Evolutionary conservation across 306 rosid species (phyloP).

Genomic region (peach (Prunus persica)): DNA sequence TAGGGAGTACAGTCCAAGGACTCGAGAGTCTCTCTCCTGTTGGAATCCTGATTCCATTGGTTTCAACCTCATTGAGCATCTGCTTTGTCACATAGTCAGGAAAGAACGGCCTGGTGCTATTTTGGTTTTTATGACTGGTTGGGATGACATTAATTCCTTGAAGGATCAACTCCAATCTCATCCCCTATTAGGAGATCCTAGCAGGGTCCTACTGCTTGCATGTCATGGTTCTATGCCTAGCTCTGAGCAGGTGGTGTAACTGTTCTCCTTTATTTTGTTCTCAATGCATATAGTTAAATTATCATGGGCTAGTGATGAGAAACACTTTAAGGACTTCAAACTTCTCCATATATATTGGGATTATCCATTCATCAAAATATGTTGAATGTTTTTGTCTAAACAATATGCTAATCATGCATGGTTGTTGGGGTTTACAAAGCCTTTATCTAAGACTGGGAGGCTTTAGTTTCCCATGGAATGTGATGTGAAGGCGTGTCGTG

Average conservation of each 20-base stretch:
- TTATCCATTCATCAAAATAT: too few species aligned
- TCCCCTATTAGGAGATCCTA: slow-evolving; percentile 56
- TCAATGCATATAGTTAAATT: neutral
- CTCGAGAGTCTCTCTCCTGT: slow-evolving; percentile 41
- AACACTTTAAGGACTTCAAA: neutral
- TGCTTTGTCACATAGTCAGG: slow-evolving; percentile 42
- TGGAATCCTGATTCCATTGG: slow-evolving; percentile 66
- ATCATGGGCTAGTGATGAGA: neutral
- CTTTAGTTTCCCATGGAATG: neutral
- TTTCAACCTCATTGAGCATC: slow-evolving; percentile 51
- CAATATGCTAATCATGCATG: neutral
- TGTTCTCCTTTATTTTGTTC: neutral
- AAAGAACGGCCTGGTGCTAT: slow-evolving; percentile 55
- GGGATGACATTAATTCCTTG: slow-evolving; percentile 60
- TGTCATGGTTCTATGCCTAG: slow-evolving; percentile 68
- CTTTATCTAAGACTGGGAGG: neutral
- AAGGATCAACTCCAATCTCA: slow-evolving; percentile 56
- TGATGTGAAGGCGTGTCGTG: neutral
- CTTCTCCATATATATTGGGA: neutral
- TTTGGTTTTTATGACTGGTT: slow-evolving; percentile 62
- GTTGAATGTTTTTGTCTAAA: neutral
- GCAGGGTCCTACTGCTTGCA: slow-evolving; percentile 51
- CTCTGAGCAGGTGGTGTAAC: slow-evolving; percentile 45
- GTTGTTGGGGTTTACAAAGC: neutral
- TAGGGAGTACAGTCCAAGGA: slow-evolving; percentile 34